A percentile compares a stretch with the other conserved stretches of the same genome.
These are phyloP conservation scores for Trypanosomatidae sp. DNA, from an alignment of 208 protist species.

Conservation along the genomic window DNA sequence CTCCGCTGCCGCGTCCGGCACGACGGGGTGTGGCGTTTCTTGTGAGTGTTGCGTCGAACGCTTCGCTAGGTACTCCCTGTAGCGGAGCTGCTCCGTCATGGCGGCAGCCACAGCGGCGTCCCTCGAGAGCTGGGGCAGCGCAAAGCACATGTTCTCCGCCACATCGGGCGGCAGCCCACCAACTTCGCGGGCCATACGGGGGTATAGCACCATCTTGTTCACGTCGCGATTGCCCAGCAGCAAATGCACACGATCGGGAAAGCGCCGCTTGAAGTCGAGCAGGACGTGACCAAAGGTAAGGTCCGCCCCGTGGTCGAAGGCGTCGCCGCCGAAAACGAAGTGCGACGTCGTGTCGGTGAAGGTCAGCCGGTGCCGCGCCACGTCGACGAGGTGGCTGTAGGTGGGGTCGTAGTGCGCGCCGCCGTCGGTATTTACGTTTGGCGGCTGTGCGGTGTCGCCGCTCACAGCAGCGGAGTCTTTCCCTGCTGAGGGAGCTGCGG, in stretches of 20 bases:
- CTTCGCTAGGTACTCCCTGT: conserved; percentile 14
- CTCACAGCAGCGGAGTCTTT: no score
- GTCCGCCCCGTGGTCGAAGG: conserved; percentile 85
- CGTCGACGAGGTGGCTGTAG: conserved; percentile 20
- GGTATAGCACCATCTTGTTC: conserved; percentile 87
- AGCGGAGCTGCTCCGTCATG: conserved; percentile 11
- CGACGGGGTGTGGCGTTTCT: neutral
- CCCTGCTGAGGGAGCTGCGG: neutral
- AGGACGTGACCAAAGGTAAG: conserved; percentile 61
- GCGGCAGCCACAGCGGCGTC: neutral
- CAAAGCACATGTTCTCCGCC: conserved; percentile 32
- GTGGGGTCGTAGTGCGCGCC: neutral
- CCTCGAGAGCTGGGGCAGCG: neutral
- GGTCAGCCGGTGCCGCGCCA: conserved; percentile 23
- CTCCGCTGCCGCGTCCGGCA: neutral
- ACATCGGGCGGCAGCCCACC: conserved; percentile 16
- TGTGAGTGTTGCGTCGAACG: neutral
- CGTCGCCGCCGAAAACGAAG: conserved; percentile 92
- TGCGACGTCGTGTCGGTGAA: conserved; percentile 52
- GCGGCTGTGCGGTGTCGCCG: no score
- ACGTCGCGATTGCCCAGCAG: conserved; percentile 91
- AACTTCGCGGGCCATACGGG: conserved; percentile 28
- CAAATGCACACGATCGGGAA: conserved; percentile 78
- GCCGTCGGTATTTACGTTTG: no score
- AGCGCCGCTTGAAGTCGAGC: conserved; percentile 72